Base-by-base conservation (phyloP, 495 filamentous ascomycete species). In the Penicillium crystallinum region DNA sequence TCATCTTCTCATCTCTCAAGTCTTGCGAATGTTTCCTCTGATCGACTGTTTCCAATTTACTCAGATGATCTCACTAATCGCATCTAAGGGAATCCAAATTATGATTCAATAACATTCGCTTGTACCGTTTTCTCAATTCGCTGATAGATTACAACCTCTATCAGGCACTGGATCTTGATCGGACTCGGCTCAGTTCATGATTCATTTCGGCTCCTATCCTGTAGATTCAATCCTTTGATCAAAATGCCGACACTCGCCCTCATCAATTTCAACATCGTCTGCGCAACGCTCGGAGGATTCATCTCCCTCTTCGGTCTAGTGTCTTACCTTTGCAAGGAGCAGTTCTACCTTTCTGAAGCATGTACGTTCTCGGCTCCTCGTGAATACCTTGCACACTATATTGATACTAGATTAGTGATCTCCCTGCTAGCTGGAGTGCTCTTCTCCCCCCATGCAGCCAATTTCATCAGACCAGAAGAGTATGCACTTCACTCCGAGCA, bases 321-420 rank as follows among this genome's bases (percentile, higher is more conserved):
- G 0, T 93, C 89, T 3, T 95, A 91, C 67, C 78, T 96, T 10
- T 78, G 86, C 68, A 96, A 96, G 62, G 91, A 96, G 71, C 84
- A 81, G 57, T 91, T 91, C 65, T 96, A 95, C 62, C 79, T 97
- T 6, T 95, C 89, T 14, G 91, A 96, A 78, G 88, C 91, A 51
- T 77, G 89, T 91, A 74, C 52, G 87, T 79, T n/a, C 18, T 18
- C 29, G 3, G 11, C 3, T 14, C 15, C 33, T 15, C 33, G n/a
- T n/a, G n/a, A n/a, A 3, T 2, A 11, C 33, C 2, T 5, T n/a
- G 33, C 2, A 35, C 33, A 35, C 3, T 2, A 35, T n/a, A 15
- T 35, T 50, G 15, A 65, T 46, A 51, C 47, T 19, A 12, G 27
- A 33, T 27, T 25, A 91, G 89, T 95, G 55, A 92, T 96, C 52